These are phyloP conservation scores for Eucalyptus pauciflora DNA, from an alignment of 345 rosid species.

Conservation along the genomic window DNA sequence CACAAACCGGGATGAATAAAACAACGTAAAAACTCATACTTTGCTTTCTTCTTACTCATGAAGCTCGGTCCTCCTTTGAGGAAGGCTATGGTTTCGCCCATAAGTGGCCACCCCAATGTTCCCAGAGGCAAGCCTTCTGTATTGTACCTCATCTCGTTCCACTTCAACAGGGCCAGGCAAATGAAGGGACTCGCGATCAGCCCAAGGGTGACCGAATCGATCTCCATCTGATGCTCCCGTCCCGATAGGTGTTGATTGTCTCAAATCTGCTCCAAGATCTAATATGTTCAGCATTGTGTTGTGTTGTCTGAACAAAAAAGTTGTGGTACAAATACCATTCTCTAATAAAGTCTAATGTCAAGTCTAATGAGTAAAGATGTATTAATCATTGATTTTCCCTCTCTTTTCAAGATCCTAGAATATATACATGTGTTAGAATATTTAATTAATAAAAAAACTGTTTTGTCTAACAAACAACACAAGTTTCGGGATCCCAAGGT, in stretches of 20 bases:
- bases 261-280: background rate
- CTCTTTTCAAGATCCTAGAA: background rate
- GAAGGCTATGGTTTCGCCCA: constrained; percentile 90
- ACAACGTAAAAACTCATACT: constrained; percentile 11
- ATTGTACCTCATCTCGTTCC: constrained; percentile 49
- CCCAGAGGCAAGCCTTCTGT: constrained; percentile 33
- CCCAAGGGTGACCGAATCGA: background rate
- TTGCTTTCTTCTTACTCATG: constrained; percentile 69
- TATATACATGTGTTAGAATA: background rate
- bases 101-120: constrained; percentile 92
- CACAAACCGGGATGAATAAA: background rate
- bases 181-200: background rate
- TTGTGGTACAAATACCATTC: background rate
- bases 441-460: too few relatives aligned
- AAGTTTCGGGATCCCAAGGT: background rate
- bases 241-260: background rate
- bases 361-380: background rate
- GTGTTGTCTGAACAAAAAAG: background rate
- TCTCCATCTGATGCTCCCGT: background rate
- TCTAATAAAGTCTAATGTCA: background rate
- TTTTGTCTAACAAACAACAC: background rate
- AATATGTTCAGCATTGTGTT: background rate
- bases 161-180: constrained; percentile 43
- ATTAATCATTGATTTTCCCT: background rate
- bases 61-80: constrained; percentile 83